Base-by-base conservation (phyloP, 2,329 filamentous ascomycete genomes). In the Alternaria metachromatica region DNA sequence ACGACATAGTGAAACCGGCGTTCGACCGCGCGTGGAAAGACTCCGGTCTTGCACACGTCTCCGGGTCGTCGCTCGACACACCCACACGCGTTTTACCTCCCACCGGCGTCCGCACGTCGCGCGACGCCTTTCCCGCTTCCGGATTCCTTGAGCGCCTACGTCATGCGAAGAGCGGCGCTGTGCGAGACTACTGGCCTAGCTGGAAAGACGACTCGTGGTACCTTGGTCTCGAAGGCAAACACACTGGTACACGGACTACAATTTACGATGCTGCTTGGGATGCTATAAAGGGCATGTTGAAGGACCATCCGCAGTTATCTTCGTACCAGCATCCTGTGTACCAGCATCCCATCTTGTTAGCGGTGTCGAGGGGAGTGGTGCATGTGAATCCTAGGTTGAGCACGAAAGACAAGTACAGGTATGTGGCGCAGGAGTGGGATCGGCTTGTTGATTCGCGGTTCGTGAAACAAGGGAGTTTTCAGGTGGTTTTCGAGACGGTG, bases 1-100 rank as follows among this genome's bases (percentile, higher is more conserved):
- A 72, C 9, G 54, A 70, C 1, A 63, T 74, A 5, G 53, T 74
- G 15, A 66, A 62, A 20, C 71, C 71, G 2, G 68, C 70, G 1
- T 72, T 72, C 53, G 61, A 72, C 28, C 28, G 30, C 15, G 68
- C 72, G 4, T 74, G 68, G 71, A 48, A 51, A 9, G 51, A 66
- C 18, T 65, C 61, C 5, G 49, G 57, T 5, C 56, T 69, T 5
- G 57, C 64, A 1, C 3, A 46, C 10, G 48, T 59, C 0, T 41
- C 55, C 11, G 59, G 63, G 33, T 30, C 53, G 3, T 25, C 48
- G 2, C 2, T 25, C 4, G 59, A 58, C 46, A 46, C 46, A 5
- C 23, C 21, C 5, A 37, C 58, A 3, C 53, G 37, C 10, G 51
- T 65, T 8, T 28, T 63, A 5, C 59, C 57, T 15, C 28, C 63